Conservation (phyloP, 2,329 filamentous ascomycete genomes). For the Immersiporthe knoxdaviesiana region DNA sequence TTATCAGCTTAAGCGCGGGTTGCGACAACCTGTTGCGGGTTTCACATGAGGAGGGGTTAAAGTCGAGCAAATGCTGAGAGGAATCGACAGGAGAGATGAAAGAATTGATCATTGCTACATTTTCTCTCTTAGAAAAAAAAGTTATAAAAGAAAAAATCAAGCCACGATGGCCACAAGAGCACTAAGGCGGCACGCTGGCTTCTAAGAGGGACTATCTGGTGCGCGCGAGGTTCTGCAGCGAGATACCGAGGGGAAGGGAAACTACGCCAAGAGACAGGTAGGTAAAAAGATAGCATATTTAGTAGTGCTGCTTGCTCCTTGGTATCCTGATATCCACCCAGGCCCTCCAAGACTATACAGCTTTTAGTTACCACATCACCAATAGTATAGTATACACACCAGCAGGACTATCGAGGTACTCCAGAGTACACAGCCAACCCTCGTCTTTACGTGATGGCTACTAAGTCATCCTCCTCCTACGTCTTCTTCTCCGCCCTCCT, state of each 20-base stretch:
- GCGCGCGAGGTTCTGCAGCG: too few relatives aligned
- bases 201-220: too few relatives aligned
- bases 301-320: too few relatives aligned
- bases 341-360: background rate
- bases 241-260: background rate
- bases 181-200: too few relatives aligned
- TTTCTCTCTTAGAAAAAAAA: too few relatives aligned
- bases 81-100: background rate
- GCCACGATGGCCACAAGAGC: background rate
- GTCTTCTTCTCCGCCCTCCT: background rate
- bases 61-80: conserved; percentile 8
- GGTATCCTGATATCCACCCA: background rate
- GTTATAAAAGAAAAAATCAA: background rate
- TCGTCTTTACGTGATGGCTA: background rate
- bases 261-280: background rate
- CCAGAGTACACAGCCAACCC: background rate
- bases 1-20: conserved; percentile 27
- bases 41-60: background rate
- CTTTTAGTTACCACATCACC: background rate
- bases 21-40: conserved; percentile 19
- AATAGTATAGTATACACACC: background rate
- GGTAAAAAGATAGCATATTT: too few relatives aligned
- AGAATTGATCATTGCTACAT: too few relatives aligned
- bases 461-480: background rate
- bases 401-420: background rate